phyloP scores from a whole-genome alignment of 2,329 filamentous ascomycete genomes.

The Cladophialophora chaetospira region DNA sequence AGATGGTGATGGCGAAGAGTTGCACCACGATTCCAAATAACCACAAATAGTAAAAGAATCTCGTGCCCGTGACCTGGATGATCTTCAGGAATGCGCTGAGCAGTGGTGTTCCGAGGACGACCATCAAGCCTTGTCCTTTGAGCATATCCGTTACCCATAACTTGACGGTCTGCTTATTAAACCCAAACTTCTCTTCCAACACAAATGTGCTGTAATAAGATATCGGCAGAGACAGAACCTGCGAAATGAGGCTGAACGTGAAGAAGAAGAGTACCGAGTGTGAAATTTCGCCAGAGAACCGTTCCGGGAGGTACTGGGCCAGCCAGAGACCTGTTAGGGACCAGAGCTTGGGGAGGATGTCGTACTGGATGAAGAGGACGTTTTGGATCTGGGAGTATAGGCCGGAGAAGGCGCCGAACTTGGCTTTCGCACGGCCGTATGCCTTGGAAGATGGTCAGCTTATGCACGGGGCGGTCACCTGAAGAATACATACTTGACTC shows the following conservation, averaged over 20 bases:
- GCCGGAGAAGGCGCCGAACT: slow-evolving; percentile 78
- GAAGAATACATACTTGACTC: slow-evolving; percentile 74
- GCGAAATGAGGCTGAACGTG: slow-evolving; percentile 78
- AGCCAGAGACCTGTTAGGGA: slow-evolving; percentile 74
- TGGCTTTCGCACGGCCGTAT: slow-evolving; percentile 93
- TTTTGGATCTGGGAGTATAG: slow-evolving; percentile 88
- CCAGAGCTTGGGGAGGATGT: slow-evolving; percentile 91
- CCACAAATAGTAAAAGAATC: slow-evolving; percentile 99
- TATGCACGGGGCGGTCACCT: too few species aligned
- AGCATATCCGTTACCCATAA: slow-evolving; percentile 88
- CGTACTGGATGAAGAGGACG: slow-evolving; percentile 82
- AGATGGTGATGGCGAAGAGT: slow-evolving; percentile 93
- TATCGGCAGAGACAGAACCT: slow-evolving; percentile 74
- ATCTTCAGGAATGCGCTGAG: slow-evolving; percentile 92
- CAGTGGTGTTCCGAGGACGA: slow-evolving; percentile 81
- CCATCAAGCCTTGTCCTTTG: slow-evolving; percentile 81
- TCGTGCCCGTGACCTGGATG: slow-evolving; percentile 86
- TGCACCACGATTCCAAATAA: slow-evolving; percentile 86
- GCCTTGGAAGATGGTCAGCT: slow-evolving; percentile 51
- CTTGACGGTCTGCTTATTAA: slow-evolving; percentile 95
- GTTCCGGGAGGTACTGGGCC: slow-evolving; percentile 70
- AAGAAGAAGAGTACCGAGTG: slow-evolving; percentile 94
- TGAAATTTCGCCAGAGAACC: slow-evolving; percentile 87
- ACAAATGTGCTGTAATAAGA: slow-evolving; percentile 94
- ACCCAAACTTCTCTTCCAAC: slow-evolving; percentile 93